Percentiles rank a stretch among this genome's conserved stretches.
Conservation (phyloP, 176 grass and related monocot species). For the Carex kokanica region DNA sequence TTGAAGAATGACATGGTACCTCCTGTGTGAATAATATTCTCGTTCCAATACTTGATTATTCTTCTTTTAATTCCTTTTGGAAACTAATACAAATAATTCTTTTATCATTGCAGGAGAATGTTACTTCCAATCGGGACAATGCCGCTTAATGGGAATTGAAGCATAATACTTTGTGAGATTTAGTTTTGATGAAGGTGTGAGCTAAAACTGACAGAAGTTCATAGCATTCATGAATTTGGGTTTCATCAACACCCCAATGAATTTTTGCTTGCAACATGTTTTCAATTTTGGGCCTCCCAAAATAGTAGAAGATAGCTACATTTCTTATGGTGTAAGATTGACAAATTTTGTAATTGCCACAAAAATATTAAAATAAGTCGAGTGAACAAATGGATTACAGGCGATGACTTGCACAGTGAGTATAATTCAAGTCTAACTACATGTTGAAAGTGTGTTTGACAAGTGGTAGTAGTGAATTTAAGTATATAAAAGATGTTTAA, state of each 20-base stretch:
- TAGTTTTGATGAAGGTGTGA: not conserved
- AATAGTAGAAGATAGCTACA: not conserved
- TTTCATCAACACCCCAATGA: not conserved
- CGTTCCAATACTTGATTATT: not conserved
- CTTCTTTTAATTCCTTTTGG: not conserved
- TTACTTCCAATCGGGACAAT: not conserved
- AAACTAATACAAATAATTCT: not conserved
- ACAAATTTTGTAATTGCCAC: not conserved
- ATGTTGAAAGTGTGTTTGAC: too few relatives aligned
- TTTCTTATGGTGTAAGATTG: not conserved
- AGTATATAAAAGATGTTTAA: too few relatives aligned
- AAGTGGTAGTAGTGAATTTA: too few relatives aligned
- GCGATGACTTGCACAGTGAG: not conserved
- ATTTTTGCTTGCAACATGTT: not conserved
- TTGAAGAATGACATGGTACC: slow-evolving; percentile 22
- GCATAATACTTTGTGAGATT: not conserved
- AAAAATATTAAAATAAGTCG: not conserved
- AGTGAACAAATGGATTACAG: not conserved
- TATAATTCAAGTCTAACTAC: too few relatives aligned
- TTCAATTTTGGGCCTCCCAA: not conserved
- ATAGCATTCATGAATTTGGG: not conserved
- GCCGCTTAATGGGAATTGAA: slow-evolving; percentile 7
- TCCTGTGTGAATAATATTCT: not conserved
- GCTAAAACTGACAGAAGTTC: not conserved
- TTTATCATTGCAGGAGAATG: slow-evolving; percentile 4